These are phyloP conservation scores for Reticulascus tulasneorum DNA, from an alignment of 2,329 filamentous ascomycete species.

Conservation along the genomic window DNA sequence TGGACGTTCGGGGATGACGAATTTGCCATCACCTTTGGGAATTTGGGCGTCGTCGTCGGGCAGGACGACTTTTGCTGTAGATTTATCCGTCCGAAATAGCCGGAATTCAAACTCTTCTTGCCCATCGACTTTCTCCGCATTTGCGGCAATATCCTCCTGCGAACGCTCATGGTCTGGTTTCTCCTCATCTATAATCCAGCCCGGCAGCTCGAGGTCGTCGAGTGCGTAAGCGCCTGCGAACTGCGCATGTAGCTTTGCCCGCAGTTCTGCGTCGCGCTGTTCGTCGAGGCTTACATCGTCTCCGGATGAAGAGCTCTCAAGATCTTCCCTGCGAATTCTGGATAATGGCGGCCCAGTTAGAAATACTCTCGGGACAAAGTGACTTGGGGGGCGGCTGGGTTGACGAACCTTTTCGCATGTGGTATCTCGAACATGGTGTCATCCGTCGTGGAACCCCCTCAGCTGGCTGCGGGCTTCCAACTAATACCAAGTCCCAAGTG, in stretches of 20 bases:
- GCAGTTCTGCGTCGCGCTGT: constrained; percentile 32
- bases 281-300: constrained; percentile 24
- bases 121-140: constrained; percentile 19
- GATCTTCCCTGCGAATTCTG: constrained; percentile 53
- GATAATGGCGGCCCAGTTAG: constrained; percentile 1
- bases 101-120: constrained; percentile 52
- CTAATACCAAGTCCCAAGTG: too few species aligned
- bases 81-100: constrained; percentile 47
- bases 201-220: constrained; percentile 19
- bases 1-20: constrained; percentile 35
- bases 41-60: constrained; percentile 33
- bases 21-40: constrained; percentile 29
- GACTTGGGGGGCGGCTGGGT: background rate
- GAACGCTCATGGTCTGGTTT: constrained; percentile 6
- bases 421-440: constrained; percentile 46
- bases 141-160: constrained; percentile 8
- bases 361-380: background rate
- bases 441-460: background rate
- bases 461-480: too few species aligned
- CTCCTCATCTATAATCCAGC: constrained; percentile 10
- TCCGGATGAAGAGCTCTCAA: constrained; percentile 33
- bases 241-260: constrained; percentile 42
- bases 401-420: constrained; percentile 46
- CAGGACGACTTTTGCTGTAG: constrained; percentile 48
- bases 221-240: constrained; percentile 44